Conservation (phyloP, 2,329 filamentous ascomycete genomes). For the Claviceps digitariae region DNA sequence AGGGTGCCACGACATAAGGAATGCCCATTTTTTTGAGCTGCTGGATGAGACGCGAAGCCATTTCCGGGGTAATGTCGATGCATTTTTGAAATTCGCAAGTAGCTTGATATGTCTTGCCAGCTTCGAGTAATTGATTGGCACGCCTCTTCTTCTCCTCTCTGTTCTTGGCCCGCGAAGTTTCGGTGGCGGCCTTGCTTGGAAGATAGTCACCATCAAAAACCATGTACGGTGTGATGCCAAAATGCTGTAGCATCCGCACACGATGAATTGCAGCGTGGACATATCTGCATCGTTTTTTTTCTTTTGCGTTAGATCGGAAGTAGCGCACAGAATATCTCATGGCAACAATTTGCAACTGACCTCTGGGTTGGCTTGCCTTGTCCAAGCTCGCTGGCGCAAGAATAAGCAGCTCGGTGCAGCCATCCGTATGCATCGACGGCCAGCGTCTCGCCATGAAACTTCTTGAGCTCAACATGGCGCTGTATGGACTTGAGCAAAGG, state of each 20-base stretch:
- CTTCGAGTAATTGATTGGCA: conserved; percentile 66
- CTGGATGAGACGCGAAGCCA: conserved; percentile 85
- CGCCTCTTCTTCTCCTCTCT: conserved; percentile 63
- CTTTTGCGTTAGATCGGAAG: conserved; percentile 1
- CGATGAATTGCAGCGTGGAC: conserved; percentile 82
- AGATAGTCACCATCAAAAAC: conserved; percentile 94
- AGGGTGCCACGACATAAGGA: conserved; percentile 86
- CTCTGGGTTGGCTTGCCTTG: conserved; percentile 77
- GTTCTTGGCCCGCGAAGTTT: conserved; percentile 59
- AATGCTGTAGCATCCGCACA: conserved; percentile 87
- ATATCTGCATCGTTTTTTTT: conserved; percentile 41
- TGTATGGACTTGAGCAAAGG: conserved; percentile 95
- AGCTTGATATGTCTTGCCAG: conserved; percentile 70
- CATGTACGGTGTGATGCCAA: conserved; percentile 85
- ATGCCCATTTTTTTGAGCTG: conserved; percentile 71
- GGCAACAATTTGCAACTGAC: conserved; percentile 33
- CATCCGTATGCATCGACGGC: conserved; percentile 98
- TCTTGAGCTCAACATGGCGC: conserved; percentile 72
- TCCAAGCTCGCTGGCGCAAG: conserved; percentile 83
- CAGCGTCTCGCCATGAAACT: conserved; percentile 74
- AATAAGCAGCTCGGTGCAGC: conserved; percentile 85
- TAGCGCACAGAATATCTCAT: background rate
- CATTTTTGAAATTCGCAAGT: conserved; percentile 85
- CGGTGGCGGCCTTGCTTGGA: conserved; percentile 83
- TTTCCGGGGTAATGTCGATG: conserved; percentile 88